Evolutionary conservation across 345 rosid species (phyloP), one percentile per base, ranked within the genome.

Genomic region (Triadica sebifera): DNA sequence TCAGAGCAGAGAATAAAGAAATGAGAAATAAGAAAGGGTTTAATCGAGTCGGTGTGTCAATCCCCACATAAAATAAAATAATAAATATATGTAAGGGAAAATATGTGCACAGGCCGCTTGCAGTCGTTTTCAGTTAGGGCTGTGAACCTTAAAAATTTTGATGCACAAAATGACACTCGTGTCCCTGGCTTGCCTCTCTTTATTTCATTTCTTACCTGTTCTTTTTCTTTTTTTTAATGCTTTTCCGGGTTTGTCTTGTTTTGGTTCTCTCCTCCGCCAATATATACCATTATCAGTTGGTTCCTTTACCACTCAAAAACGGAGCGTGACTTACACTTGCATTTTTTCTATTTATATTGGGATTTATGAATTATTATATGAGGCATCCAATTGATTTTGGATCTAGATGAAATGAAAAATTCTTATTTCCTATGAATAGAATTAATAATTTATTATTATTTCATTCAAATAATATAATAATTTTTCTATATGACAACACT

Each of bases 111-210:
- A 84, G 88, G 92, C 86, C 89, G 92, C 89, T 91, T 80, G 90
- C 96, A 84, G 94, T 93, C 96, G 91, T 85, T 88, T 88, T 91
- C 93, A 78, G 87, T 81, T 79, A 72, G 87, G 10, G 47, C 47
- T 43, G 47, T 43, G 47, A 84, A 87, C 91, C 94, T 87, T 89
- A 84, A 88, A 80, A 24, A 13, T 13, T 22, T 62, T 25, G 52
- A 9, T 15, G 7, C 7, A 43, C 9, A 10, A 77, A 85, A 86
- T 85, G 87, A 85, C 91, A 38, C 4, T 71, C 76, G 37, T 86
- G 64, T 72, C 90, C 88, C 61, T 10, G 17, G 0, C 13, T 6
- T 67, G 22, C 69, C 19, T 50, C 4, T 59, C 25, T 74, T 66
- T 43, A 4, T 22, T 53, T 74, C 17, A 6, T 65, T 39, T 6